Base-by-base conservation (phyloP, 1,139 yeast genomes). In the Debaryomyces coudertii region DNA sequence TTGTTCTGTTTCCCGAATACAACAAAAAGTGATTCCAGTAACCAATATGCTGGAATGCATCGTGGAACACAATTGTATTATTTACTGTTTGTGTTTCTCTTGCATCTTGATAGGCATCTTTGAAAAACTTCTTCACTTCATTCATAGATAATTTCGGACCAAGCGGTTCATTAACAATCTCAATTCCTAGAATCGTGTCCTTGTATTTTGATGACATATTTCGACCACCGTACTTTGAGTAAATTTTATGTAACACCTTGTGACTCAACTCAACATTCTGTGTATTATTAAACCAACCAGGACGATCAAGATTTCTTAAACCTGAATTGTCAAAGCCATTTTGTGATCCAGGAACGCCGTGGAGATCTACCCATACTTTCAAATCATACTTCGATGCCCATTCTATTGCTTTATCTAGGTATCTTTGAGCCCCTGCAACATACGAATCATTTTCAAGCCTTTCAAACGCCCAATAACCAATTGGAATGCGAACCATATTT, bases 301-400 rank as follows among this genome's bases (percentile, higher is more conserved):
- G 71, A 40, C 63, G 61, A 15, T 69, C 68, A 16, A 66, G 63
- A 47, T 75, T 76, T 56, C 87, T 69, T 42, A 66, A 62, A 1
- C 89, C 89, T 2, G 86, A 80, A 59, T 83, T 83, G 55, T 83
- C 88, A 59, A 83, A 83, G n/a, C 88, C 88, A 59, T 83, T 83
- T 55, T 83, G 88, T 2, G 86, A 79, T 1, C 86, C 86, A 2
- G 87, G 87, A 7, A 75, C 80, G 22, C 87, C 87, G 56, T 83
- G 88, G 45, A 83, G 63, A 58, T 83, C 87, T 44, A 83, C 67
- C 87, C 83, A 78, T 8, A 80, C 82, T 51, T 77, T 79, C 45
- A 83, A 60, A 25, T 68, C 79, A 51, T 77, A 60, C 25, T 66
- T 63, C 29, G 69, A 56, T 20, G 83, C 76, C 89, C 89, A 83